Base-by-base conservation (phyloP, 129 eudicot genomes). In the Logfia minima region DNA sequence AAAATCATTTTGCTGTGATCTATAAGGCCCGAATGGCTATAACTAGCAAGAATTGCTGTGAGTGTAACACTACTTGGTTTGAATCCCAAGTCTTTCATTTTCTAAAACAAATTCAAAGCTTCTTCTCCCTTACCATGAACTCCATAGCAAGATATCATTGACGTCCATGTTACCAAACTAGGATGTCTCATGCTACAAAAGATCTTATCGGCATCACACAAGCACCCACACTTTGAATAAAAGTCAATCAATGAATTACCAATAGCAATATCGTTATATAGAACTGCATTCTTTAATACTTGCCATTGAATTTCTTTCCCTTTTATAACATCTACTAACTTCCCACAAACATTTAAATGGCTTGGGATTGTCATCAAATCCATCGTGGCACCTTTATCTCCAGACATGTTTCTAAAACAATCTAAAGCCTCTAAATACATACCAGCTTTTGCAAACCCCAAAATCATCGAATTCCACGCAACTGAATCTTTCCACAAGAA, bases 271-370 rank as follows among this genome's bases (percentile, higher is more conserved):
- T 80, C 90, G 2, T 72, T 18, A 61, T 16, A 26, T 26, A 80
- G 48, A 4, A 1, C 2, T 9, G 35, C 43, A 58, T 69, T 76
- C 68, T 86, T 86, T 55, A 86, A 10, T 0, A 86, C 75, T 68
- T 76, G 77, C 45, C 85, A 85, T 5, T 86, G 87, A 68, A 86
- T 45, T 83, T 86, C 85, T 72, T 80, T 86, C 75, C 87, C 89
- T 72, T 76, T 86, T 43, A 78, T 68, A 26, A 80, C 58, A 22
- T 83, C 80, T 68, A 87, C 89, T 35, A 71, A 61, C 73, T 76
- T 80, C 70, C 80, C 89, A n/a, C 89, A 83, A 28, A 77, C 80
- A 65, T 61, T 83, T 70, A 86, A 32, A 26, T 75, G 83, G 77
- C 53, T 83, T 31, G 89, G 87, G 28, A 83, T 17, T 2, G 85